Evolutionary conservation across 805 yeast species (phyloP).

Genomic region (Yarrowia sp.): DNA sequence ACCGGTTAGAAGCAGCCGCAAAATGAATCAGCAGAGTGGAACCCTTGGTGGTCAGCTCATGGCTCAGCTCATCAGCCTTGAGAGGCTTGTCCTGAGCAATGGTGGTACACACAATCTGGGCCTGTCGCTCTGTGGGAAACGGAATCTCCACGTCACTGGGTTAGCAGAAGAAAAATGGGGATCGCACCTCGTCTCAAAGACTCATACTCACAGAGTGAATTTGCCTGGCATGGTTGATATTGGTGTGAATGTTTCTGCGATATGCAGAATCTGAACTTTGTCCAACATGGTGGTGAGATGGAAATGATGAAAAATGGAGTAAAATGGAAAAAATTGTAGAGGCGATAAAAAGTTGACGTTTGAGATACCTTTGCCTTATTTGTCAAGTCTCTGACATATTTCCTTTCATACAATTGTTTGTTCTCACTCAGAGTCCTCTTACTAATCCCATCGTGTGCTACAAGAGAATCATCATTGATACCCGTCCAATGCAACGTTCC

Average conservation of each 20-base stretch:
- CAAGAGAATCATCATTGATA: not conserved
- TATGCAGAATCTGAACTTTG: conserved; percentile 9
- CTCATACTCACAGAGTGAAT: conserved; percentile 34
- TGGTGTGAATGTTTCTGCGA: conserved; percentile 1
- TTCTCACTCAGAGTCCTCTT: not conserved
- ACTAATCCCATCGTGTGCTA: not conserved
- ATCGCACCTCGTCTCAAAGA: not conserved
- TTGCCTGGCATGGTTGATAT: conserved; percentile 24
- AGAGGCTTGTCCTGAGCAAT: conserved; percentile 83
- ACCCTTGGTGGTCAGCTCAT: conserved; percentile 53
- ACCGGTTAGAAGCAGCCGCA: conserved; percentile 71
- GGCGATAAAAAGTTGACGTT: no score
- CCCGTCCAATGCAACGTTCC: no score
- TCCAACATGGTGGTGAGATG: no score
- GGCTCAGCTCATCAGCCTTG: conserved; percentile 68
- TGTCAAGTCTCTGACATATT: no score
- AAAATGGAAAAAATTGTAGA: not conserved
- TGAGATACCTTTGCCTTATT: no score
- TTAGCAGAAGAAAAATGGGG: not conserved
- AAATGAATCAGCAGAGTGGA: conserved; percentile 57
- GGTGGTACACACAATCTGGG: conserved; percentile 66
- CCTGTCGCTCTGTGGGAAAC: conserved; percentile 64
- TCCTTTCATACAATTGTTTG: no score
- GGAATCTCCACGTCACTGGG: conserved; percentile 57
- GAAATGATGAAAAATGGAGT: not conserved